phyloP scores from a whole-genome alignment of 2,329 filamentous ascomycete genomes.

The Penicillium sp. region DNA sequence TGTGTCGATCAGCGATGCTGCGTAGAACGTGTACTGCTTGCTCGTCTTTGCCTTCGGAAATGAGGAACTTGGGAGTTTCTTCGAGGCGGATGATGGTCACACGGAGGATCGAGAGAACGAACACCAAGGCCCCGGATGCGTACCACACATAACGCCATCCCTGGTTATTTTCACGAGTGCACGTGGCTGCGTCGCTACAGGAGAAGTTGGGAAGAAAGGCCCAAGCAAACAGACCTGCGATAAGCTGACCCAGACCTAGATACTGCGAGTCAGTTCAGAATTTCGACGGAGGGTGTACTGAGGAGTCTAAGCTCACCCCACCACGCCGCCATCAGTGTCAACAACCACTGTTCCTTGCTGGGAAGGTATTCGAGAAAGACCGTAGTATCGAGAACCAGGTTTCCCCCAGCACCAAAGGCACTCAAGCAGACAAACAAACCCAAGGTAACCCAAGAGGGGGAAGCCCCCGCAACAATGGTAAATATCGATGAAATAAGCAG shows the following conservation, averaged over 20 bases:
- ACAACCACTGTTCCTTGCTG: constrained; percentile 61
- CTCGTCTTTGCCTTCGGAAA: constrained; percentile 54
- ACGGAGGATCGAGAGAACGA: constrained; percentile 55
- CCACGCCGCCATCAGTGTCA: constrained; percentile 38
- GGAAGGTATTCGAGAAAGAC: constrained; percentile 61
- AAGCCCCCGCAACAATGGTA: constrained; percentile 64
- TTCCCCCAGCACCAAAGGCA: constrained; percentile 65
- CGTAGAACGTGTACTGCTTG: constrained; percentile 53
- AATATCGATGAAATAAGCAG: constrained; percentile 64
- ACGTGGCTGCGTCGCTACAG: constrained; percentile 48
- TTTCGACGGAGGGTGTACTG: neutral
- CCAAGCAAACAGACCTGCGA: constrained; percentile 57
- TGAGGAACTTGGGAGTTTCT: constrained; percentile 59
- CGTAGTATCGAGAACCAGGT: constrained; percentile 63
- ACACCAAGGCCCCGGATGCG: constrained; percentile 54
- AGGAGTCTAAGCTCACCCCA: constrained; percentile 27
- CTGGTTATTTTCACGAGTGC: constrained; percentile 53
- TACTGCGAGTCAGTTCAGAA: neutral
- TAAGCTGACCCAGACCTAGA: constrained; percentile 46
- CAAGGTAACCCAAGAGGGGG: constrained; percentile 65
- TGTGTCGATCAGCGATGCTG: constrained; percentile 53
- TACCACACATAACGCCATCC: constrained; percentile 61
- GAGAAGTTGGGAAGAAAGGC: constrained; percentile 52
- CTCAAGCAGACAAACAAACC: constrained; percentile 63
- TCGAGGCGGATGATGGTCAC: constrained; percentile 55